These are phyloP conservation scores for Phytophthora melonis DNA, from an alignment of 352 stramenopile genomes.

Conservation along the genomic window DNA sequence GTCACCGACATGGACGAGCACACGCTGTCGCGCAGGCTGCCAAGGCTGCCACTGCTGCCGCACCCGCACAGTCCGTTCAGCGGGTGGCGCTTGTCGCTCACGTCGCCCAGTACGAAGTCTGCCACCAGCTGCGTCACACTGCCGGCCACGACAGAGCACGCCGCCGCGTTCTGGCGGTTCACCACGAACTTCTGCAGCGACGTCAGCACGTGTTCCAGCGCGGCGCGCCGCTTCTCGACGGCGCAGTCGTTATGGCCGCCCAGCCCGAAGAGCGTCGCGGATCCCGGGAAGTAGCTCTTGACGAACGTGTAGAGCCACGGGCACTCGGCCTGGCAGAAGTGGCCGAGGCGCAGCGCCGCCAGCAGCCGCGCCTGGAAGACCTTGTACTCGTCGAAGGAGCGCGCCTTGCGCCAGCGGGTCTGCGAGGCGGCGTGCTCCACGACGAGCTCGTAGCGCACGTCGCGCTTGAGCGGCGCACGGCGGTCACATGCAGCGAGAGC, in stretches of 20 bases:
- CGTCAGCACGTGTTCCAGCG: conserved; percentile 37
- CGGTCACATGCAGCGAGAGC: conserved; percentile 21
- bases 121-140: conserved; percentile 37
- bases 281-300: conserved; percentile 51
- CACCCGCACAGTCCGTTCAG: conserved; percentile 23
- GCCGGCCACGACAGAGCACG: conserved; percentile 38
- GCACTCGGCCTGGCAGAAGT: conserved; percentile 54
- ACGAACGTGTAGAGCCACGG: conserved; percentile 50
- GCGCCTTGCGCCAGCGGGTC: conserved; percentile 11
- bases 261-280: conserved; percentile 33
- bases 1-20: conserved; percentile 21
- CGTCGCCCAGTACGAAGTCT: conserved; percentile 42
- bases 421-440: conserved; percentile 17
- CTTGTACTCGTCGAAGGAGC: conserved; percentile 47
- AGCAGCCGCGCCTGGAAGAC: conserved; percentile 46
- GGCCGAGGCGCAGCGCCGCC: conserved; percentile 31
- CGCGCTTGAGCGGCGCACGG: conserved; percentile 24
- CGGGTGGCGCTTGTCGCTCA: conserved; percentile 37
- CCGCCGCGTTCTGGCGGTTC: conserved; percentile 39
- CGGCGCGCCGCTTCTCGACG: conserved; percentile 35
- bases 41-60: conserved; percentile 11
- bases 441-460: conserved; percentile 21
- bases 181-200: conserved; percentile 51
- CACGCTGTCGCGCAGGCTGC: conserved; percentile 15
- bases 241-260: conserved; percentile 34